Conservation (phyloP, 495 filamentous ascomycete species). For the Aspergillus mulundensis region DNA sequence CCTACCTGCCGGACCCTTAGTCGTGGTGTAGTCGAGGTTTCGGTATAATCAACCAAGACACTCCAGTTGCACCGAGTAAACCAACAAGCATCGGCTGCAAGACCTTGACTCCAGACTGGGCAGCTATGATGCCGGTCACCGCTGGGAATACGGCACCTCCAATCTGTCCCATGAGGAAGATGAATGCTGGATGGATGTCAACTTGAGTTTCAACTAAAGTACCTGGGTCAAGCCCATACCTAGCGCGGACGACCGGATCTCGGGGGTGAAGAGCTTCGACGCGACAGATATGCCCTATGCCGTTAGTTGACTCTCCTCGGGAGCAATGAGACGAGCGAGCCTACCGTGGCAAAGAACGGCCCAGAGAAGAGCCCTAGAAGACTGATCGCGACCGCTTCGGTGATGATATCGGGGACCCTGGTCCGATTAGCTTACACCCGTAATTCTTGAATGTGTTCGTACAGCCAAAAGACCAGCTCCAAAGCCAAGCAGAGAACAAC, state of each 20-base stretch:
- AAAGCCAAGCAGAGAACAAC: conserved; percentile 26
- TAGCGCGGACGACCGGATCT: conserved; percentile 27
- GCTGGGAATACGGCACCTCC: conserved; percentile 28
- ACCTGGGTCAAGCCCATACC: conserved; percentile 10
- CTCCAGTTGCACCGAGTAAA: conserved; percentile 24
- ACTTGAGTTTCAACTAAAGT: neutral
- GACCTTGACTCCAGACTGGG: conserved; percentile 24
- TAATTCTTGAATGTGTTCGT: neutral
- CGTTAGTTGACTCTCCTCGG: neutral
- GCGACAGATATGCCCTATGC: conserved; percentile 27
- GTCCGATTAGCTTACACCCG: neutral
- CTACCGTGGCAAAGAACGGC: conserved; percentile 32
- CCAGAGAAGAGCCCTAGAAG: conserved; percentile 29
- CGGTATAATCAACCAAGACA: conserved; percentile 32
- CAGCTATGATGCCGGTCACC: conserved; percentile 26
- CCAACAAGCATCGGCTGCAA: conserved; percentile 32
- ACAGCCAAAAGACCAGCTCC: conserved; percentile 34
- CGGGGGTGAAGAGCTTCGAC: conserved; percentile 25
- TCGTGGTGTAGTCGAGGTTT: conserved; percentile 27
- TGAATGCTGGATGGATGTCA: conserved; percentile 23
- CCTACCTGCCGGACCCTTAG: too few species aligned
- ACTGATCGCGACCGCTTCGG: conserved; percentile 31
- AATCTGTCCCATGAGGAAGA: conserved; percentile 29
- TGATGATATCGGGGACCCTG: conserved; percentile 32
- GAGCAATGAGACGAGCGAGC: neutral